Base-by-base conservation (phyloP, 371 early-diverging fungal genomes). In the Mucor saturninus region DNA sequence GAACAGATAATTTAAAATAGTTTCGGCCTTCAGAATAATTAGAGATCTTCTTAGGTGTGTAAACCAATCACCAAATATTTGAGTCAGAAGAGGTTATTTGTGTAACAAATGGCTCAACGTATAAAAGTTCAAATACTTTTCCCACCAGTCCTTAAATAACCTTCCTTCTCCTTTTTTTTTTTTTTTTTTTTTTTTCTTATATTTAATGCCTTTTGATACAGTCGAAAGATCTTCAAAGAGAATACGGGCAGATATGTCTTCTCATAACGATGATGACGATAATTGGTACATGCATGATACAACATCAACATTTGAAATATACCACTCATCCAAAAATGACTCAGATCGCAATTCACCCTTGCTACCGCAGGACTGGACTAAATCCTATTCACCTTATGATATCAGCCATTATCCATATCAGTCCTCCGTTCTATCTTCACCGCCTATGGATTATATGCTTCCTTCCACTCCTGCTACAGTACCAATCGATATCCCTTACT, bases 121-220 rank as follows among this genome's bases (percentile, higher is more conserved):
- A 38, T 57, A 48, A 14, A 28, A 48, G 21, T 8, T 13, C 42
- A 55, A 54, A 55, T 46, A 43, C 55, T 71, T 71, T 71, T 67
- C 71, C 71, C 70, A 69, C 62, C 61, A 51, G 38, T 55, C 15
- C 14, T 13, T 43, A n/a, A 40, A 40, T 3, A 32, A 26, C 2
- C 30, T 40, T 46, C 21, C 15, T 40, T n/a, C 45, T 28, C n/a
- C 60, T 60, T 60, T 40, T 45, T 51, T 26, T 50, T 21, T 31
- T 54, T 49, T 13, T 45, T 40, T 39, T 32, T 26, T 13, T 46
- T 48, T 37, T 45, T 48, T 38, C 26, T 42, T 42, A 35, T 21
- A 40, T 31, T 48, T 51, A 21, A 71, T 71, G 72, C 68, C 72
- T 29, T 71, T 67, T 64, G 68, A 71, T 58, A 71, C 68, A 58